Base-by-base conservation (phyloP, 257 asterid species). In the Hygrophila difformis region DNA sequence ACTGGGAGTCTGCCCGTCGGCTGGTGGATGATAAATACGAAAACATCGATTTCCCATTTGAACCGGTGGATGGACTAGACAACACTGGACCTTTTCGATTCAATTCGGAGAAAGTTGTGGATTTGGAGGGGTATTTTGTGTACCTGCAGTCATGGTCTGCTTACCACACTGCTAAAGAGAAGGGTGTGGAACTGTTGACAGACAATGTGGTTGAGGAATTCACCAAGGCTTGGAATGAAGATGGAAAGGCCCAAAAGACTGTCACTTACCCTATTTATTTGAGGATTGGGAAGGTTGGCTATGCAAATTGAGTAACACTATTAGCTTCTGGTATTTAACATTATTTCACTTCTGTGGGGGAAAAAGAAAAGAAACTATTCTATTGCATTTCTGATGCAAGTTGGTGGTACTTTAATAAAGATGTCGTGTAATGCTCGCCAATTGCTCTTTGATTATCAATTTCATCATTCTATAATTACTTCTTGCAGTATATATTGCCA, bases 261-360 rank as follows among this genome's bases (percentile, higher is more conserved):
- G 87, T 63, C 4, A 68, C 66, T 21, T 76, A 22, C 39, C 95
- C 87, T 20, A 45, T 84, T 47, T 78, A 69, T 46, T 34, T 84
- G 42, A 78, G 93, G 84, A 69, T 84, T 22, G 95, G 95, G 7
- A 81, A 69, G 67, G 74, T 77, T 38, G 83, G 93, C 20, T 59
- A 61, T 13, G 28, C 41, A 18, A 33, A 49, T 26, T 68, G 64
- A 69, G 50, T 47, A 48, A 40, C 24, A 14, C 12, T 40, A 21
- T 35, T 31, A 12, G 41, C 31, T 26, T 26, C 31, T 26, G 31
- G 31, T 26, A 26, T n/a, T n/a, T n/a, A n/a, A n/a, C n/a, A n/a
- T n/a, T n/a, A n/a, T n/a, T n/a, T n/a, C n/a, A n/a, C n/a, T n/a
- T n/a, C 31, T 26, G 31, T 5, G 8, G 8, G 8, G 31, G 31